phyloP scores from a whole-genome alignment of 371 early-diverging fungal genomes.

The Mucor velutinosus region DNA sequence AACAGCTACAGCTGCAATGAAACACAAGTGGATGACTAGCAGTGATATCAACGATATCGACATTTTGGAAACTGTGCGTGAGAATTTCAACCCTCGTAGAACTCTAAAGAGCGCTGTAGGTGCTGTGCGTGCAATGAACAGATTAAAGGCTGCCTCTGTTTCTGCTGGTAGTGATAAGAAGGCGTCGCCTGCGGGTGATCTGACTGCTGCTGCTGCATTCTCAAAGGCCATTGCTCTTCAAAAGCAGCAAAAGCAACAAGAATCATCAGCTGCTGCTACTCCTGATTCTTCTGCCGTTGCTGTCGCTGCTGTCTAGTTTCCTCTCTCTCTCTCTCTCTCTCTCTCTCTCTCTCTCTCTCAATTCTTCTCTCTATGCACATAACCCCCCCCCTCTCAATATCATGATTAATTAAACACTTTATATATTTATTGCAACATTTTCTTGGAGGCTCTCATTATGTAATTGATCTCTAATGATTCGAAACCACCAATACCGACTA shows the following conservation, averaged over 20 bases:
- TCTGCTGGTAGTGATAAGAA: neutral
- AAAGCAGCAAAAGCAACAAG: slow-evolving; percentile 2
- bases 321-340: neutral
- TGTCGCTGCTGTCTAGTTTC: slow-evolving; percentile 10
- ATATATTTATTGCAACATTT: slow-evolving; percentile 16
- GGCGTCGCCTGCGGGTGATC: neutral
- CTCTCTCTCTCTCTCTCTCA: neutral
- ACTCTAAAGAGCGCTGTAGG: slow-evolving; percentile 43
- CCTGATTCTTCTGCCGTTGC: neutral
- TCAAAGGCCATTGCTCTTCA: slow-evolving; percentile 5
- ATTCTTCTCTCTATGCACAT: neutral
- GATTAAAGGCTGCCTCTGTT: slow-evolving; percentile 16
- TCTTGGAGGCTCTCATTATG: slow-evolving; percentile 42
- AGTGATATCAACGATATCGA: slow-evolving; percentile 60
- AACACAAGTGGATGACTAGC: slow-evolving; percentile 85
- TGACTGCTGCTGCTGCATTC: slow-evolving; percentile 1
- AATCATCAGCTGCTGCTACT: neutral
- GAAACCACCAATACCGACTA: slow-evolving; percentile 37
- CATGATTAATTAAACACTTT: neutral
- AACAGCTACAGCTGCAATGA: slow-evolving; percentile 81
- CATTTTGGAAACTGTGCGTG: slow-evolving; percentile 71
- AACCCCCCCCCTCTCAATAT: neutral
- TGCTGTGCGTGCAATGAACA: slow-evolving; percentile 44
- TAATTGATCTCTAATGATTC: slow-evolving; percentile 52
- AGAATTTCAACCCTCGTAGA: slow-evolving; percentile 63